Evolutionary conservation across 2,329 filamentous ascomycete genomes (phyloP).

Genomic region (Dothideomycetes sp.): DNA sequence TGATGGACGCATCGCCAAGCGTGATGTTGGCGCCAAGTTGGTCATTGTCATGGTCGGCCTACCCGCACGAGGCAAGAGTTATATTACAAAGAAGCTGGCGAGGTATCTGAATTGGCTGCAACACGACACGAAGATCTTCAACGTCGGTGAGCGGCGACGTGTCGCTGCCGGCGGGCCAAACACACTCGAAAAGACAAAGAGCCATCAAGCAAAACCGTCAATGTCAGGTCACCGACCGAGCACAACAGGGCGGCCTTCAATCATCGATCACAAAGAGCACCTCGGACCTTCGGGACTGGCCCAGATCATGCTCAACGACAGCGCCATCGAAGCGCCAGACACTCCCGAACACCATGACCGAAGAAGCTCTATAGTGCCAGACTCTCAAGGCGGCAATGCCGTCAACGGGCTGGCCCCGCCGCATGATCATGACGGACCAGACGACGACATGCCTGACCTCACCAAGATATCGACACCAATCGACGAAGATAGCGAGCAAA

Average conservation of each 20-base stretch:
- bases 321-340: constrained; percentile 24
- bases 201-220: constrained; percentile 10
- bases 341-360: constrained; percentile 16
- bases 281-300: constrained; percentile 25
- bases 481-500: constrained; percentile 5
- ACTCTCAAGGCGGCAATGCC: constrained; percentile 4
- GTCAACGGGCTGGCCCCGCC: constrained; percentile 5
- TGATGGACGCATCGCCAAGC: constrained; percentile 83
- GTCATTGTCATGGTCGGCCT: constrained; percentile 98
- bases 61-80: constrained; percentile 91
- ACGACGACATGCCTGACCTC: constrained; percentile 15
- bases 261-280: constrained; percentile 14
- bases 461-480: constrained; percentile 12
- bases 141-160: constrained; percentile 84
- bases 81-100: constrained; percentile 96
- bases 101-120: constrained; percentile 96
- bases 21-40: constrained; percentile 91
- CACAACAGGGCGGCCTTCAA: constrained; percentile 12
- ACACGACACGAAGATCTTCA: constrained; percentile 92
- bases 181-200: constrained; percentile 21
- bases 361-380: background rate
- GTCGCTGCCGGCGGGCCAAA: constrained; percentile 55
- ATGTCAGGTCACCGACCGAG: constrained; percentile 14
- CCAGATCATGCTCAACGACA: constrained; percentile 47
- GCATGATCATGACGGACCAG: background rate